Base-by-base conservation (phyloP, 345 rosid genomes). In the Citrus maxima region DNA sequence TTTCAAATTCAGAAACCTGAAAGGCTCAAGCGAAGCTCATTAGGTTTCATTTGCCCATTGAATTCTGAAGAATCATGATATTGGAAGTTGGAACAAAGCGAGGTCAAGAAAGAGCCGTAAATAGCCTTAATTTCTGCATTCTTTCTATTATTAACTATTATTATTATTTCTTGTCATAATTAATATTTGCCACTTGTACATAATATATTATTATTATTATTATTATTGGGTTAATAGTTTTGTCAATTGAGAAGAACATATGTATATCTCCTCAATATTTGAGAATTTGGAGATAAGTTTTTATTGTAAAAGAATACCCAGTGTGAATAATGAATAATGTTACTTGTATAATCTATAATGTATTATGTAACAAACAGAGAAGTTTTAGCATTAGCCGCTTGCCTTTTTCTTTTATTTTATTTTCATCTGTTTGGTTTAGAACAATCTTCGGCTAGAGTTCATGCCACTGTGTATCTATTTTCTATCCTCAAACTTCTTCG, bases 141-240 rank as follows among this genome's bases (percentile, higher is more conserved):
- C 27, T 70, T 56, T 58, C 60, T 63, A 51, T 78, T 63, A 19
- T 54, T 51, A 46, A 46, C 51, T 46, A 66, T 65, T 60, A 77
- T 71, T 58, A 21, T 70, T 65, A 40, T 78, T 22, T 10, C 27
- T 34, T 27, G 6, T 22, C 3, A 25, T 63, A 42, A 56, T 72
- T 18, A 22, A 64, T 72, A 66, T n/a, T 10, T 68, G 12, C 37
- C 5, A 22, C 14, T 18, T 70, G 61, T 70, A 51, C 51, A 13
- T 46, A 46, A 12, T 46, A 46, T 46, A 13, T 12, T 13, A 13
- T 24, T 18, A 3, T 35, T 49, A 12, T 10, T 80, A 2, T 61
- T 24, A n/a, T 46, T 14, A 9, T 5, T 46, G 18, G 5, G 5
- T 46, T 46, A 18, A 46, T 35, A n/a, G 18, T 71, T 56, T 28